Percentiles rank a stretch among this genome's conserved stretches.
These are phyloP conservation scores for Aspergillus piperis DNA, from an alignment of 2,329 filamentous ascomycete genomes.

Conservation along the genomic window DNA sequence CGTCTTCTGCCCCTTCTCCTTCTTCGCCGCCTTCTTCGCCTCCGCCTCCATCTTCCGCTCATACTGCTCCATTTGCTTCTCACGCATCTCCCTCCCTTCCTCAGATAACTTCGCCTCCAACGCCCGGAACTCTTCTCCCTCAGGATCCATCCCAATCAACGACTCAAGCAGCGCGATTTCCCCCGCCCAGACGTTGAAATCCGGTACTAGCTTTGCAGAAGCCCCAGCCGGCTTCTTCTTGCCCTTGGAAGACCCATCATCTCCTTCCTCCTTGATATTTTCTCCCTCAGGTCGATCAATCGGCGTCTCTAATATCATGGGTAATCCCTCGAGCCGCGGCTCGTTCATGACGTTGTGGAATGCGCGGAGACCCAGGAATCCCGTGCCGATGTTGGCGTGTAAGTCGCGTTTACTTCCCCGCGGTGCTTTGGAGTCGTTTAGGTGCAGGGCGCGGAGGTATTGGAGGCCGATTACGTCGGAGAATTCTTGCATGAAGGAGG, in stretches of 20 bases:
- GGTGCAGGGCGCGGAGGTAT: conserved; percentile 82
- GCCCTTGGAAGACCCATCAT: conserved; percentile 22
- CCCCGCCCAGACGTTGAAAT: conserved; percentile 81
- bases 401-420: conserved; percentile 79
- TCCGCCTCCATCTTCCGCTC: conserved; percentile 70
- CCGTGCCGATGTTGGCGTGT: conserved; percentile 94
- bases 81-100: conserved; percentile 69
- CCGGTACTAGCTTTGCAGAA: conserved; percentile 58
- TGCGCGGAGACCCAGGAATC: conserved; percentile 83
- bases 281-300: conserved; percentile 63
- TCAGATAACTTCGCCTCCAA: conserved; percentile 67
- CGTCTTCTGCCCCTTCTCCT: conserved; percentile 37
- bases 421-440: conserved; percentile 96
- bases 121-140: conserved; percentile 69
- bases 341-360: conserved; percentile 93
- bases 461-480: conserved; percentile 72
- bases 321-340: conserved; percentile 70
- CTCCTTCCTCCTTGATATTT: conserved; percentile 1
- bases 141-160: conserved; percentile 78
- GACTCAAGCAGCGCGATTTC: conserved; percentile 95
- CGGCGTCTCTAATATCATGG: conserved; percentile 96
- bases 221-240: conserved; percentile 26
- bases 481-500: conserved; percentile 72
- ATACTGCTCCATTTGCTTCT: conserved; percentile 75
- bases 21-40: conserved; percentile 48